phyloP scores from a whole-genome alignment of 2,329 filamentous ascomycete genomes.

The Tolypocladium guangdongense region DNA sequence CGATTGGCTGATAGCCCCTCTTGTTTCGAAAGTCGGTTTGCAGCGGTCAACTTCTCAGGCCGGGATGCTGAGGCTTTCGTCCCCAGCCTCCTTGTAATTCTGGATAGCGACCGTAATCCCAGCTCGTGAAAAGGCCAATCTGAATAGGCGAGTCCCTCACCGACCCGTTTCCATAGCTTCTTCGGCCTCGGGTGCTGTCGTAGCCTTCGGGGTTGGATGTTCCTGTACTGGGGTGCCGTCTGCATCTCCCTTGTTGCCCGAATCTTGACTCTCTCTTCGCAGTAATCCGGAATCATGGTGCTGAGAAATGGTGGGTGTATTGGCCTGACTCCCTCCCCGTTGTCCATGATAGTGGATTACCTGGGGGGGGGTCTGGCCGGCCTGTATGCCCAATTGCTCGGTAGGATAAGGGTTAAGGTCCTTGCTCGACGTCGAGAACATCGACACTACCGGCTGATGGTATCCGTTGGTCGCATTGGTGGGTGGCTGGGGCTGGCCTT shows the following conservation, averaged over 20 bases:
- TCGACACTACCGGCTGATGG: conserved; percentile 56
- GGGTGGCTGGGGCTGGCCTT: conserved; percentile 36
- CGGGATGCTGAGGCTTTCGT: neutral
- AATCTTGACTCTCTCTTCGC: conserved; percentile 39
- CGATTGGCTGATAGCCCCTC: neutral
- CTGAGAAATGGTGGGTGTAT: conserved; percentile 47
- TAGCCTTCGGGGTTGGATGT: conserved; percentile 7
- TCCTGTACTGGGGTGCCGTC: conserved; percentile 25
- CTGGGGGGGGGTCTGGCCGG: conserved; percentile 52
- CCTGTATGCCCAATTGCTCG: conserved; percentile 50
- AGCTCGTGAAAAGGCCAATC: neutral
- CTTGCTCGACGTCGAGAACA: conserved; percentile 60
- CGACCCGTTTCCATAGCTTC: neutral
- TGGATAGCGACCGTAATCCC: neutral
- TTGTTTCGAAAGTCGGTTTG: neutral
- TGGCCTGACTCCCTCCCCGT: conserved; percentile 55
- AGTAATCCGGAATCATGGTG: conserved; percentile 36
- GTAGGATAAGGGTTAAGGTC: conserved; percentile 59
- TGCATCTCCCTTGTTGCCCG: conserved; percentile 26
- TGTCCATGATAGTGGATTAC: conserved; percentile 59
- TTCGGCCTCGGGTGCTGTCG: neutral
- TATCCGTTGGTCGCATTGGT: conserved; percentile 48
- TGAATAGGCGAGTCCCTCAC: neutral
- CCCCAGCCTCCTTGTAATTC: neutral
- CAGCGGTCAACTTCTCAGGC: neutral